Evolutionary conservation across 2,329 filamentous ascomycete genomes (phyloP), one percentile per base, ranked within the genome.

Genomic region (Thelonectria rubi): DNA sequence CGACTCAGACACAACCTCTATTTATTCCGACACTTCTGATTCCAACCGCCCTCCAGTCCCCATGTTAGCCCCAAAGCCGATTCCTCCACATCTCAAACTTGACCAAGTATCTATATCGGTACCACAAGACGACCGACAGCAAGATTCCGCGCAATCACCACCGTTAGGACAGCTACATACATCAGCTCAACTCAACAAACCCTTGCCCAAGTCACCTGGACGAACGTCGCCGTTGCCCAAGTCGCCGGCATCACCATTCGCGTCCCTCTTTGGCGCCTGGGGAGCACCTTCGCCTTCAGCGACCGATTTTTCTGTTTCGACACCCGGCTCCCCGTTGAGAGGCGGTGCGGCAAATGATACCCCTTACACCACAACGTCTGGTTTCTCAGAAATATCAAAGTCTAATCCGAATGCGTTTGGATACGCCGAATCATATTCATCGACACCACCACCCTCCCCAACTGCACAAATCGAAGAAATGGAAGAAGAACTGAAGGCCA

Each of bases 401-500:
- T 73, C 78, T 65, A 77, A 81, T 76, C 78, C 78, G 49, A 81
- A 78, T 69, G 77, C 81, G 15, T 76, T 83, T 60, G 79, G 78
- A 56, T 85, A 84, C 70, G 77, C 77, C 69, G 83, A 86, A 77
- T 78, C 80, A 58, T 83, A 84, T 67, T 72, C 85, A 64, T 81
- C 81, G 63, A 84, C 81, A 72, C 81, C 84, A 65, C 76, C 80
- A 40, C 74, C 76, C 56, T 76, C 81, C 47, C 69, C 43, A 30
- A 24, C 83, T 67, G 71, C 75, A 65, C 78, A 93, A 76, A 85
- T 97, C 72, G 88, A 93, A 75, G 93, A 97, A 75, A 89, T 99
- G 82, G 95, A 99, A 81, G 91, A 93, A 75, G 95, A 99, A 82
- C 79, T 99, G 68, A 92, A 92, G 71, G 91, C 94, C 77, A 94